A percentile compares a stretch with the other conserved stretches of the same genome.
These are phyloP conservation scores for Erigeron canadensis DNA, from an alignment of 129 eudicot species.

Conservation along the genomic window DNA sequence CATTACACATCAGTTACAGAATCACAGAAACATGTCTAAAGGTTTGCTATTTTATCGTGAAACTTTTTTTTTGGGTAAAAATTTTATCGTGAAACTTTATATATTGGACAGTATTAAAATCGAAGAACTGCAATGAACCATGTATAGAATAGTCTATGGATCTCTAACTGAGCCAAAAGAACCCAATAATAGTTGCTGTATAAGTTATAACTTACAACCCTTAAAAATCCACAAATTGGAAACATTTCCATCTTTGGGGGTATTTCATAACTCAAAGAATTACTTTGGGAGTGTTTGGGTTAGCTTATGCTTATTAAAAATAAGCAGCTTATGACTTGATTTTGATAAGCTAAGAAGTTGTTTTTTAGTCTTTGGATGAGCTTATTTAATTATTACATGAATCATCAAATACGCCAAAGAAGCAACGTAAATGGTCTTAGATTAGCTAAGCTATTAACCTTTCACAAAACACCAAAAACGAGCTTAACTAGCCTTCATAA, in stretches of 20 bases:
- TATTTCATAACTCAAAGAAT: too few relatives aligned
- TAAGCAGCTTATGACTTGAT: neutral
- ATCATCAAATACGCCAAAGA: neutral
- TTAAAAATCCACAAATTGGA: neutral
- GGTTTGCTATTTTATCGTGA: too few relatives aligned
- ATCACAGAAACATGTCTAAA: slow-evolving; percentile 9
- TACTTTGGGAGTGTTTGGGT: neutral
- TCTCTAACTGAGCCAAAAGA: neutral
- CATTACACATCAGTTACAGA: slow-evolving; percentile 11
- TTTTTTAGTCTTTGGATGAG: neutral
- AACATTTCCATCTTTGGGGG: neutral
- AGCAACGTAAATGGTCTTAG: too few relatives aligned
- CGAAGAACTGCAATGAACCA: slow-evolving; percentile 10
- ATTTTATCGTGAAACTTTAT: neutral
- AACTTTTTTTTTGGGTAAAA: too few relatives aligned
- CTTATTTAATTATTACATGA: neutral
- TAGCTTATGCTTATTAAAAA: neutral
- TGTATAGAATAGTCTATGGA: neutral
- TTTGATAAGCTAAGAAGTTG: too few relatives aligned
- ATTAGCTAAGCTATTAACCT: too few relatives aligned
- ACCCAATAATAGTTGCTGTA: neutral
- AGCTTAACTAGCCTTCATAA: too few relatives aligned
- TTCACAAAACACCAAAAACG: too few relatives aligned
- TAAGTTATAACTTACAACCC: too few relatives aligned
- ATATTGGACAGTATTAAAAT: neutral